These are phyloP conservation scores for Hemerocallis citrina DNA, from an alignment of 106 monocot species.

Conservation along the genomic window DNA sequence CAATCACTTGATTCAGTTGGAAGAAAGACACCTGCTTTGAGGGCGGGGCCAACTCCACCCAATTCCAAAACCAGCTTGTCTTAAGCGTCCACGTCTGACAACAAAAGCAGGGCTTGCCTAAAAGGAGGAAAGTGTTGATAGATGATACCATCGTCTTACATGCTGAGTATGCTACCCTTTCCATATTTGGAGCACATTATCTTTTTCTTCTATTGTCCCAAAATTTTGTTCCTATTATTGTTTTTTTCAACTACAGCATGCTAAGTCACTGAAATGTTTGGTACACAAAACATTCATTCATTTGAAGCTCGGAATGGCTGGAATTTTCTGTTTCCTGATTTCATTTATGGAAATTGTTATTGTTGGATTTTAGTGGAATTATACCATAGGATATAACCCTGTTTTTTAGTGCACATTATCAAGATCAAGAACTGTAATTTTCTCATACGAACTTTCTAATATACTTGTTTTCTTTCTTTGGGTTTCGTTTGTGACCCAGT, in stretches of 20 bases:
- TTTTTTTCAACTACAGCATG: not conserved
- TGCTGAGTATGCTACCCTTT: conserved; percentile 72
- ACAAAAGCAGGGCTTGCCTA: conserved; percentile 33
- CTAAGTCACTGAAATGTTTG: not conserved
- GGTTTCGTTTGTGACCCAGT: too few species aligned
- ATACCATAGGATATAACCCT: too few species aligned
- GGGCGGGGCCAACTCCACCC: conserved; percentile 38
- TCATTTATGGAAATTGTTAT: not conserved
- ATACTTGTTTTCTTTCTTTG: too few species aligned
- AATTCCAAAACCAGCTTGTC: conserved; percentile 26
- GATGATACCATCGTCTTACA: conserved; percentile 96
- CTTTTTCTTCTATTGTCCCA: not conserved
- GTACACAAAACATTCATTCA: not conserved
- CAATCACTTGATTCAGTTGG: conserved; percentile 46
- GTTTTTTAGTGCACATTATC: too few species aligned
- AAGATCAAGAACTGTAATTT: too few species aligned
- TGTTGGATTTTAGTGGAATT: not conserved
- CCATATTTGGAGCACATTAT: not conserved
- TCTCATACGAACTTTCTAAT: too few species aligned
- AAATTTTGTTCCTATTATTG: not conserved
- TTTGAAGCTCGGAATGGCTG: not conserved
- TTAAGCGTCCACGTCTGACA: conserved; percentile 56
- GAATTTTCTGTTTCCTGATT: not conserved
- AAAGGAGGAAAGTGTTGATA: conserved; percentile 75
- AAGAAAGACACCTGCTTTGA: conserved; percentile 42